Conservation (phyloP, 108 stramenopile species). For the Cyclotella sp. region DNA sequence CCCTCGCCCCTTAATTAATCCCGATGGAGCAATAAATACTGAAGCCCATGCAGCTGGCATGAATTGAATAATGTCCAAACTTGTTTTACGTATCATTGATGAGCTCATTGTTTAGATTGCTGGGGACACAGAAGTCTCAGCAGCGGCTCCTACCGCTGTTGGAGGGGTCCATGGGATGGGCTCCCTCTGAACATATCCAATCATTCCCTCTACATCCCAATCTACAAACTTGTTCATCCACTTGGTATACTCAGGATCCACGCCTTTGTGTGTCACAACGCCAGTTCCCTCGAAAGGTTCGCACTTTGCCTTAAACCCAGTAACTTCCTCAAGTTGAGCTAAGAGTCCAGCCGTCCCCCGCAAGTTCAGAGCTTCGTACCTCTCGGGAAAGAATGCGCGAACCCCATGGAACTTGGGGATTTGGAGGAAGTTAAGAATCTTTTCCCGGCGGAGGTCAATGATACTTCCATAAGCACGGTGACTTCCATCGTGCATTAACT, state of each 20-base stretch:
- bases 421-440: slow-evolving; percentile 42
- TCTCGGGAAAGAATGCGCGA: slow-evolving; percentile 31
- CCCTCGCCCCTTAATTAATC: too few relatives aligned
- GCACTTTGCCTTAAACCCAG: slow-evolving; percentile 43
- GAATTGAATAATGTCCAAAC: background rate
- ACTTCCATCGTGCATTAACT: slow-evolving; percentile 40
- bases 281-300: slow-evolving; percentile 26
- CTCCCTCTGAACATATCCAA: slow-evolving; percentile 33
- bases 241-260: slow-evolving; percentile 39
- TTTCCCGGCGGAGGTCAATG: slow-evolving; percentile 38
- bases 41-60: background rate
- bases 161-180: slow-evolving; percentile 9
- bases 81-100: background rate
- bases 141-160: background rate
- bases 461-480: slow-evolving; percentile 38
- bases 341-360: slow-evolving; percentile 31
- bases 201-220: slow-evolving; percentile 48
- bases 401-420: slow-evolving; percentile 38
- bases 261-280: slow-evolving; percentile 14
- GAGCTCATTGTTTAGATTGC: slow-evolving; percentile 5
- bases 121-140: background rate
- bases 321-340: slow-evolving; percentile 31
- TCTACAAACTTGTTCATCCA: slow-evolving; percentile 56
- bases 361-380: slow-evolving; percentile 43
- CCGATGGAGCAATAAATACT: too few relatives aligned